Evolutionary conservation across 1,139 yeast genomes (phyloP).

Genomic region (Kodamaea suecica): DNA sequence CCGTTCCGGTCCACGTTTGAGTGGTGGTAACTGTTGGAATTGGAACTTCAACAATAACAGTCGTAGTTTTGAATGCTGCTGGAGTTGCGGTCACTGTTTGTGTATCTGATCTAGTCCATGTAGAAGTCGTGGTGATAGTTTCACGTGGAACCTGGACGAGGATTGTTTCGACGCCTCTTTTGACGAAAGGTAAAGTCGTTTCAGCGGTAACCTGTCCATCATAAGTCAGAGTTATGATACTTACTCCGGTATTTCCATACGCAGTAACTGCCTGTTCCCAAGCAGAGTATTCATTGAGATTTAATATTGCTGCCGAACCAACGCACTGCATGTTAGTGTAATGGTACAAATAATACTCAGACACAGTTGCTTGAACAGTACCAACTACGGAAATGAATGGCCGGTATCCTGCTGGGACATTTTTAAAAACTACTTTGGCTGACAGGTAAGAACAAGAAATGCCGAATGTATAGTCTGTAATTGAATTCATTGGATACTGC

Average conservation of each 20-base stretch:
- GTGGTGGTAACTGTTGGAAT: constrained; percentile 2
- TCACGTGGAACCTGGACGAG: too few relatives aligned
- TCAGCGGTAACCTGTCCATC: constrained; percentile 4
- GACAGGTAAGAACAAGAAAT: constrained; percentile 22
- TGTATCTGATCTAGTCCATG: constrained; percentile 8
- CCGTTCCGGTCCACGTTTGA: constrained; percentile 1
- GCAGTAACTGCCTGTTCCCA: constrained; percentile 10
- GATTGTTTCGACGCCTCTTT: constrained; percentile 7
- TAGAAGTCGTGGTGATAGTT: constrained; percentile 9
- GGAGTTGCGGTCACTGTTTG: constrained; percentile 5
- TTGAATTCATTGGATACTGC: constrained; percentile 15
- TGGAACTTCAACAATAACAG: constrained; percentile 12
- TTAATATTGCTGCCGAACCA: neutral
- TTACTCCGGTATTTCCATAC: constrained; percentile 14
- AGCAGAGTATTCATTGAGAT: constrained; percentile 7
- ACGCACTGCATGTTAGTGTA: constrained; percentile 14
- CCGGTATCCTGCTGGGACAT: constrained; percentile 29
- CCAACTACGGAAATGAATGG: constrained; percentile 18
- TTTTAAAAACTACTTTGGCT: constrained; percentile 10
- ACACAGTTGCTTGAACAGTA: too few relatives aligned
- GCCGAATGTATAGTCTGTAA: constrained; percentile 24
- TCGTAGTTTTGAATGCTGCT: constrained; percentile 15
- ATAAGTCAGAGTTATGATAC: constrained; percentile 22
- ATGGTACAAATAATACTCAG: too few relatives aligned
- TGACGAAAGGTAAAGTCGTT: constrained; percentile 15